Percentiles rank a stretch among this genome's conserved stretches.
Evolutionary conservation across 176 grass and related monocot genomes (phyloP).

Genomic region (Bolboschoenus planiculmis): DNA sequence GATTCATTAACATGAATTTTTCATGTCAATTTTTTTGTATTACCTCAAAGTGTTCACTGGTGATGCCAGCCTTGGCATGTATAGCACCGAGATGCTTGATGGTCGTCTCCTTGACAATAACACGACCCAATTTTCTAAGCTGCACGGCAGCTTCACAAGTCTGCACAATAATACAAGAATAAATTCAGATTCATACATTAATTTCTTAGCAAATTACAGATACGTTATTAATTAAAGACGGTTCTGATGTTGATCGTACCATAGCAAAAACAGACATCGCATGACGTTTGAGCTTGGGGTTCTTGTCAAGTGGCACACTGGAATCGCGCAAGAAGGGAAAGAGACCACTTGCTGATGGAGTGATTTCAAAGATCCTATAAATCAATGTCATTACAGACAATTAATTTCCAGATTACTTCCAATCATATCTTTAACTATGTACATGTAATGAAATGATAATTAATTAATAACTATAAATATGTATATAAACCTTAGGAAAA

Average conservation of each 20-base stretch:
- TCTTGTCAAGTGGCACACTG: conserved; percentile 25
- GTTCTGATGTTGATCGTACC: conserved; percentile 12
- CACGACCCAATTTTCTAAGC: conserved; percentile 25
- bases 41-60: conserved; percentile 37
- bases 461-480: background rate
- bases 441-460: background rate
- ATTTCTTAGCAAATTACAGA: background rate
- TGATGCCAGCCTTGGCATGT: conserved; percentile 27
- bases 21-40: background rate
- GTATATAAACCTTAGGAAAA: conserved; percentile 37
- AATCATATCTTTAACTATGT: background rate
- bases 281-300: conserved; percentile 38
- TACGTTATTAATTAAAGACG: background rate
- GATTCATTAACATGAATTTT: background rate
- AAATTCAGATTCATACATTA: background rate
- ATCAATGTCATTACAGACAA: background rate
- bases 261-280: conserved; percentile 32
- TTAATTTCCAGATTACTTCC: background rate
- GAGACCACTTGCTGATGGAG: conserved; percentile 30
- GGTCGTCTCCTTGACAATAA: conserved; percentile 29
- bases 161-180: conserved; percentile 9
- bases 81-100: conserved; percentile 25
- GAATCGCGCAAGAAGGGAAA: conserved; percentile 36
- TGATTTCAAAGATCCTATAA: conserved; percentile 40
- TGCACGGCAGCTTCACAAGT: conserved; percentile 30